Percentiles rank a stretch among this genome's conserved stretches.
These are phyloP conservation scores for Alopecurus myosuroides DNA, from an alignment of 176 grass and related monocot genomes.

Conservation along the genomic window DNA sequence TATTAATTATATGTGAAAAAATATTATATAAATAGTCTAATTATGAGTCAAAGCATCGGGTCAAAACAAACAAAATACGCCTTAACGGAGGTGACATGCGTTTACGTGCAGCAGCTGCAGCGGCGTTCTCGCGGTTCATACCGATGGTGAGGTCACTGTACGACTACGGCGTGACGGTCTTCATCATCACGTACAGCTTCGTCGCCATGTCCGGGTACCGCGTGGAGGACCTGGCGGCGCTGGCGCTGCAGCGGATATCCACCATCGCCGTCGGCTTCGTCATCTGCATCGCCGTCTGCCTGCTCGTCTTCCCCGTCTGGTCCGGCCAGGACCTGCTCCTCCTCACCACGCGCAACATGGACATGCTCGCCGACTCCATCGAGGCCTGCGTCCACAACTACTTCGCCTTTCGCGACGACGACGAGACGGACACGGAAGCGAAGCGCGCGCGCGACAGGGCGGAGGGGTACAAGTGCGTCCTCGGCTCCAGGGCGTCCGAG, in stretches of 20 bases:
- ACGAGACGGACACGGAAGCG: neutral
- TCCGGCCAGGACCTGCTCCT: conserved; percentile 66
- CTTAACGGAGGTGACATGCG: no score
- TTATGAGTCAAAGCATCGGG: no score
- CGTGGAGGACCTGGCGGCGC: conserved; percentile 41
- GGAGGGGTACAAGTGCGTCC: conserved; percentile 70
- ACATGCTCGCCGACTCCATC: conserved; percentile 57
- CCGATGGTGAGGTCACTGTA: conserved; percentile 66
- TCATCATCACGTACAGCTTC: conserved; percentile 88
- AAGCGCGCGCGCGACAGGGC: neutral
- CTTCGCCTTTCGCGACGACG: conserved; percentile 11
- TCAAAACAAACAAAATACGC: no score
- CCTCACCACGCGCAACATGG: conserved; percentile 71
- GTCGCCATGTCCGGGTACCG: conserved; percentile 91
- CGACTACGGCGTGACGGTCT: conserved; percentile 90
- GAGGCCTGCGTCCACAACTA: conserved; percentile 58
- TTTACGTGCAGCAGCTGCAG: conserved; percentile 50
- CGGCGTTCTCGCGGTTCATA: conserved; percentile 89
- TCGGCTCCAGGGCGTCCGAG: conserved; percentile 79
- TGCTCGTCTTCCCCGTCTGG: neutral
- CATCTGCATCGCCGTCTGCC: neutral
- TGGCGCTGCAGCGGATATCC: conserved; percentile 39
- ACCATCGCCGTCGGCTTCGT: neutral
- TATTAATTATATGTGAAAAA: no score
- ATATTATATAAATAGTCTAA: no score